Percentiles rank a stretch among this genome's conserved stretches.
Conservation (phyloP, 2,329 filamentous ascomycete species). For the Fusarium burgessii region DNA sequence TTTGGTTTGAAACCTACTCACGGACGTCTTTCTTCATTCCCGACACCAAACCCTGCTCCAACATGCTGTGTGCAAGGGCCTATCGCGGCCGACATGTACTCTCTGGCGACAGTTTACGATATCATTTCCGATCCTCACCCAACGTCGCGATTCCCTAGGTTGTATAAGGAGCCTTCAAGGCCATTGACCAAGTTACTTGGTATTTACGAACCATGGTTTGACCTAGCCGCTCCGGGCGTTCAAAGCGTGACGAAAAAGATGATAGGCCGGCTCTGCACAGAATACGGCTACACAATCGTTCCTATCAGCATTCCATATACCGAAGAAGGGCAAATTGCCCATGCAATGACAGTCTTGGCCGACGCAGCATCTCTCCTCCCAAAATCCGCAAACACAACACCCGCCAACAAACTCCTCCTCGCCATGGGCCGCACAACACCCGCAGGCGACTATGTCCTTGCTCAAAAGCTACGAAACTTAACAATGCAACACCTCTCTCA, state of each 20-base stretch:
- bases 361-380: slow-evolving; percentile 65
- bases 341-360: slow-evolving; percentile 79
- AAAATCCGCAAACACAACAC: slow-evolving; percentile 63
- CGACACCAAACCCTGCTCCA: slow-evolving; percentile 68
- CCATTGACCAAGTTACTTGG: slow-evolving; percentile 65
- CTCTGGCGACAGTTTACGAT: slow-evolving; percentile 73
- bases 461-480: slow-evolving; percentile 75
- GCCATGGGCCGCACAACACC: slow-evolving; percentile 73
- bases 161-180: slow-evolving; percentile 43
- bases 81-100: slow-evolving; percentile 74
- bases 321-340: slow-evolving; percentile 75
- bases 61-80: slow-evolving; percentile 77
- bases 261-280: slow-evolving; percentile 65
- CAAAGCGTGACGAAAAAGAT: slow-evolving; percentile 56
- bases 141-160: slow-evolving; percentile 64
- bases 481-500: slow-evolving; percentile 78
- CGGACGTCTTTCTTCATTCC: slow-evolving; percentile 71
- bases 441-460: slow-evolving; percentile 73
- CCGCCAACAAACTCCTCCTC: slow-evolving; percentile 74
- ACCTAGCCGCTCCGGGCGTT: slow-evolving; percentile 55
- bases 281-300: slow-evolving; percentile 65
- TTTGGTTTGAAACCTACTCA: slow-evolving; percentile 81
- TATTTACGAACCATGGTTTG: slow-evolving; percentile 73
- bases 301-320: slow-evolving; percentile 69
- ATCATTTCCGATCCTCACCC: slow-evolving; percentile 73